These are phyloP conservation scores for Malus hybrid DNA, from an alignment of 331 rosid species.

Conservation along the genomic window DNA sequence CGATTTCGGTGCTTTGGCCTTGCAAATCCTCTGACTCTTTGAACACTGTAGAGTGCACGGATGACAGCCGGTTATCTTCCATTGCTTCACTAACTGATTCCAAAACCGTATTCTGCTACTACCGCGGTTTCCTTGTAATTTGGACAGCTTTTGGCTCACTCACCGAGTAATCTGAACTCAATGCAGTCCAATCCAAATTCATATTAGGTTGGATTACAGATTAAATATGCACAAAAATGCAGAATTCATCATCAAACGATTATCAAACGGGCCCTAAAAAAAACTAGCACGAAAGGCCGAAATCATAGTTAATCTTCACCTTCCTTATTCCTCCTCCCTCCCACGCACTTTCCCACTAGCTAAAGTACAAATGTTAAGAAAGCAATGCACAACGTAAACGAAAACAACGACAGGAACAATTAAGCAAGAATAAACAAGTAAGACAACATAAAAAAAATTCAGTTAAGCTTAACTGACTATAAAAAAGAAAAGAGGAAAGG, in stretches of 20 bases:
- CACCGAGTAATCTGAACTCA: not conserved
- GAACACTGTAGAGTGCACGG: conserved; percentile 47
- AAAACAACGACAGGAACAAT: not conserved
- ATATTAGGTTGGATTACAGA: not conserved
- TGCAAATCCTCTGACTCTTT: conserved; percentile 52
- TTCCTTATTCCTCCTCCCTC: too few species aligned
- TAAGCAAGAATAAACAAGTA: not conserved
- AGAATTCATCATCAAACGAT: too few species aligned
- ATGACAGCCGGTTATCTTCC: conserved; percentile 22
- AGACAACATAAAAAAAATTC: not conserved
- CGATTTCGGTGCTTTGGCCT: conserved; percentile 43
- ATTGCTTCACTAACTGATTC: not conserved
- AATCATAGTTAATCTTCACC: too few species aligned
- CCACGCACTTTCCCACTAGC: too few species aligned
- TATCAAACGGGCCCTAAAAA: too few species aligned
- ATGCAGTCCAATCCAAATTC: not conserved
- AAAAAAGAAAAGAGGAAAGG: too few species aligned
- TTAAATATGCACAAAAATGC: too few species aligned
- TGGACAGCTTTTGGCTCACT: not conserved
- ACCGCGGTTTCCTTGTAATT: not conserved
- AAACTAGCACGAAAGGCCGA: too few species aligned
- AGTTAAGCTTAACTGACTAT: too few species aligned
- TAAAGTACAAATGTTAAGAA: not conserved
- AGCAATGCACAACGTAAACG: not conserved
- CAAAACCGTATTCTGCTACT: not conserved